Conservation (phyloP, 1,284 basidiomycete genomes). For the Ceratorhiza oryzae-sativae region DNA sequence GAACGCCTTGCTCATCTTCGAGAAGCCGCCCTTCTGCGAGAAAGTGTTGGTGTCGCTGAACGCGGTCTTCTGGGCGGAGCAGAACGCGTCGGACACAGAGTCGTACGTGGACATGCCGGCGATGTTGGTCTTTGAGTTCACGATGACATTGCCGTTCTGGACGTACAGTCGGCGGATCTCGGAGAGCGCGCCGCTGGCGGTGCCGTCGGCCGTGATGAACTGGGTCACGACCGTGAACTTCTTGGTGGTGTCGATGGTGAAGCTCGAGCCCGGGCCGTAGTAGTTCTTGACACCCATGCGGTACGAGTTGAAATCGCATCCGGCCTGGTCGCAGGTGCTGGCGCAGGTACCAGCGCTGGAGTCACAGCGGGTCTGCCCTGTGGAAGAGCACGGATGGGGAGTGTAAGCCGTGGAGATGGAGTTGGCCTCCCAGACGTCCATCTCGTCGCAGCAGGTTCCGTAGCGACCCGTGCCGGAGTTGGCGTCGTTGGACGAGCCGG, state of each 20-base stretch:
- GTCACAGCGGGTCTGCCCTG: slow-evolving; percentile 37
- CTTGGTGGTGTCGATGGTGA: slow-evolving; percentile 58
- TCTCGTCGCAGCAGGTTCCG: slow-evolving; percentile 43
- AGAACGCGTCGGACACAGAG: slow-evolving; percentile 54
- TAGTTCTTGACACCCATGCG: slow-evolving; percentile 60
- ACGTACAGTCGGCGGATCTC: slow-evolving; percentile 65
- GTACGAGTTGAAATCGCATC: slow-evolving; percentile 66
- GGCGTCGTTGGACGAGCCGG: slow-evolving; percentile 17
- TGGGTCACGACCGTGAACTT: slow-evolving; percentile 64
- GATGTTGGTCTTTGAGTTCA: slow-evolving; percentile 57
- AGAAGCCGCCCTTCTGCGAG: slow-evolving; percentile 56
- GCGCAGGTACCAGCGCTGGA: slow-evolving; percentile 43
- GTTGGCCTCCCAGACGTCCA: slow-evolving; percentile 54
- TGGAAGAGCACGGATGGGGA: slow-evolving; percentile 47
- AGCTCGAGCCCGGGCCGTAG: slow-evolving; percentile 55
- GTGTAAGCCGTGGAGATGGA: slow-evolving; percentile 58
- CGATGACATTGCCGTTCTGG: slow-evolving; percentile 60
- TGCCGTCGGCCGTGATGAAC: slow-evolving; percentile 59
- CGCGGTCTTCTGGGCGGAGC: slow-evolving; percentile 54
- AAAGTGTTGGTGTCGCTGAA: slow-evolving; percentile 59
- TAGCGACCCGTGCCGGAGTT: slow-evolving; percentile 42
- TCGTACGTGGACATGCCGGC: slow-evolving; percentile 49
- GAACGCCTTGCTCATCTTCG: slow-evolving; percentile 57
- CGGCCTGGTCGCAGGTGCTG: slow-evolving; percentile 53
- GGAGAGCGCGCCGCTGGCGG: slow-evolving; percentile 55